phyloP scores from a whole-genome alignment of 2,329 filamentous ascomycete species.

The Fusarium pseudoanthophilum region DNA sequence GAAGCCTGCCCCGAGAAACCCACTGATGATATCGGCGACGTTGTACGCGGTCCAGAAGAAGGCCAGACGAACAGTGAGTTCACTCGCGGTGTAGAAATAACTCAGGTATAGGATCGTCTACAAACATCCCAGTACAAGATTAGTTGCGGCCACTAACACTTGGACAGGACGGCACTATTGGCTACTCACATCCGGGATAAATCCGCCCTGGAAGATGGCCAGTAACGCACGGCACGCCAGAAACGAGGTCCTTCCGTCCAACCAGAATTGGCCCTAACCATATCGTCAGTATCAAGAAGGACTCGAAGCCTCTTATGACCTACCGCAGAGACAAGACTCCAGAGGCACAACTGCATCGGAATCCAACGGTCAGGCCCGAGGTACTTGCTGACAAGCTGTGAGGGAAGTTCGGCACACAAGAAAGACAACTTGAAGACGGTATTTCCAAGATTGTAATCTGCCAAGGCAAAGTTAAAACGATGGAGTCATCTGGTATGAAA shows the following conservation, averaged over 20 bases:
- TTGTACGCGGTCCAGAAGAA: neutral
- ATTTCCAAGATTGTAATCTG: neutral
- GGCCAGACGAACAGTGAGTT: neutral
- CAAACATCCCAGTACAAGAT: neutral
- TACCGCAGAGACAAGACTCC: neutral
- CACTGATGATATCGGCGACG: neutral
- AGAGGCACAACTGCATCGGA: neutral
- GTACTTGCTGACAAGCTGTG: neutral
- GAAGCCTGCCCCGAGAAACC: neutral
- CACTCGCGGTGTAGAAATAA: neutral
- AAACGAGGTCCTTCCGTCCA: neutral
- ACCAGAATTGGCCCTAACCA: neutral
- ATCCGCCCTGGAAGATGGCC: neutral
- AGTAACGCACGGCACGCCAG: neutral
- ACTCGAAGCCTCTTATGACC: rapidly evolving
- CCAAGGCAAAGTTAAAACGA: rapidly evolving
- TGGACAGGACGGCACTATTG: rapidly evolving
- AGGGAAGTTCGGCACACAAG: neutral
- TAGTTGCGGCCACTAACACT: neutral
- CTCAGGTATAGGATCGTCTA: neutral
- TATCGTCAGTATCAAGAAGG: neutral
- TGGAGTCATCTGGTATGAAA: rapidly evolving
- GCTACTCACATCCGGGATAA: neutral
- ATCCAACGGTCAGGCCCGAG: neutral
- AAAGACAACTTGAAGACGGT: neutral